These are phyloP conservation scores for Fraxinus pennsylvanica DNA, from an alignment of 257 asterid species.

Conservation along the genomic window DNA sequence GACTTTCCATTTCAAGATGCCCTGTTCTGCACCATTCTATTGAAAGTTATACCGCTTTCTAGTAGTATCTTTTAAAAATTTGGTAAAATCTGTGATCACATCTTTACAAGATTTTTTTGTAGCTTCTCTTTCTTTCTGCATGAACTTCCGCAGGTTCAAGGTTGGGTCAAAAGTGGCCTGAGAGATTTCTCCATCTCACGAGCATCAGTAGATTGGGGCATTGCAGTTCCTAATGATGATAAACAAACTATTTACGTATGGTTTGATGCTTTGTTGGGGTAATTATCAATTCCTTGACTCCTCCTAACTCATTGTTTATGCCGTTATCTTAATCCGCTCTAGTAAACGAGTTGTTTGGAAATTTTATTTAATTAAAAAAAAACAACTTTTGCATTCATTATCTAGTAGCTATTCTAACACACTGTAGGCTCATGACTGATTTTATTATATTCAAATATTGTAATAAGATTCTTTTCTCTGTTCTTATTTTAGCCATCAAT, in stretches of 20 bases:
- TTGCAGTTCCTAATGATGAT: slow-evolving; percentile 77
- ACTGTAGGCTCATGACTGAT: neutral
- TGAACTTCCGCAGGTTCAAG: slow-evolving; percentile 63
- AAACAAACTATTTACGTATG: slow-evolving; percentile 94
- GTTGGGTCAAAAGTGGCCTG: slow-evolving; percentile 94
- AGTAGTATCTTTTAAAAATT: neutral
- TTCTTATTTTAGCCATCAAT: slow-evolving; percentile 10
- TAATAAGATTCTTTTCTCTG: neutral
- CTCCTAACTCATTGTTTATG: neutral
- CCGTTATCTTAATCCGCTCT: neutral
- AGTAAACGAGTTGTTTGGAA: neutral
- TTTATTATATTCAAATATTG: neutral
- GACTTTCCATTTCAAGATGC: neutral
- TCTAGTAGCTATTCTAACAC: slow-evolving; percentile 7
- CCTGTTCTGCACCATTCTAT: neutral
- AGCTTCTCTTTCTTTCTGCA: slow-evolving; percentile 26
- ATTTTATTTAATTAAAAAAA: neutral
- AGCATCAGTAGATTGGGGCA: slow-evolving; percentile 89
- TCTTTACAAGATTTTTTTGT: neutral
- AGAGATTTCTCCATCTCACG: slow-evolving; percentile 95
- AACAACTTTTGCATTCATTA: neutral
- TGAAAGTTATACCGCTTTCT: neutral
- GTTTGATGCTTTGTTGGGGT: slow-evolving; percentile 99
- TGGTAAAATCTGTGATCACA: neutral
- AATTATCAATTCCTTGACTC: slow-evolving; percentile 32